phyloP scores from a whole-genome alignment of 306 rosid genomes.

The Malus orientalis region DNA sequence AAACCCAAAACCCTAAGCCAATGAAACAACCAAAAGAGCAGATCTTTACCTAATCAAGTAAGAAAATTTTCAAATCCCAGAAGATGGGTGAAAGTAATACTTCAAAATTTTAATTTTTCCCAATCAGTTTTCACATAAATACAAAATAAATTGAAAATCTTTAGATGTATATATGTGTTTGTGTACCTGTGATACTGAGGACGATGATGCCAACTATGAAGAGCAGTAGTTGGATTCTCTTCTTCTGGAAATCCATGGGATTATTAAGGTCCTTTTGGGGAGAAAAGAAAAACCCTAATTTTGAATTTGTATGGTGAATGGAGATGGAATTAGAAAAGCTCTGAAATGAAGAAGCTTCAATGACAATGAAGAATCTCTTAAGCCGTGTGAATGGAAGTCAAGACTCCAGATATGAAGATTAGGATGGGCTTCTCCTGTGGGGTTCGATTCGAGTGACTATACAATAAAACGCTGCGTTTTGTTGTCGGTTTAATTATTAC shows the following conservation, averaged over 20 bases:
- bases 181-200: slow-evolving; percentile 70
- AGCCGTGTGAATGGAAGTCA: background rate
- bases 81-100: background rate
- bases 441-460: background rate
- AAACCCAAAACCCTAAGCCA: background rate
- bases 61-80: background rate
- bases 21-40: background rate
- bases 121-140: background rate
- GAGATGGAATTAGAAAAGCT: background rate
- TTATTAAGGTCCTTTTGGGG: background rate
- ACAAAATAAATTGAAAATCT: background rate
- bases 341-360: background rate
- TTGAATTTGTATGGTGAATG: background rate
- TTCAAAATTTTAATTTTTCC: background rate
- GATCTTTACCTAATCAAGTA: background rate
- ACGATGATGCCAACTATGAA: slow-evolving; percentile 36
- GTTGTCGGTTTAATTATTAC: background rate
- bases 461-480: background rate
- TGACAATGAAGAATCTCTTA: slow-evolving; percentile 23
- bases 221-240: slow-evolving; percentile 37
- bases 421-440: background rate
- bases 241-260: slow-evolving; percentile 60
- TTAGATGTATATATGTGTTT: background rate
- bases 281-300: background rate
- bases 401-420: background rate